phyloP scores from a whole-genome alignment of 225 moss, liverwort and hornwort species.

The Neckera pumila region DNA sequence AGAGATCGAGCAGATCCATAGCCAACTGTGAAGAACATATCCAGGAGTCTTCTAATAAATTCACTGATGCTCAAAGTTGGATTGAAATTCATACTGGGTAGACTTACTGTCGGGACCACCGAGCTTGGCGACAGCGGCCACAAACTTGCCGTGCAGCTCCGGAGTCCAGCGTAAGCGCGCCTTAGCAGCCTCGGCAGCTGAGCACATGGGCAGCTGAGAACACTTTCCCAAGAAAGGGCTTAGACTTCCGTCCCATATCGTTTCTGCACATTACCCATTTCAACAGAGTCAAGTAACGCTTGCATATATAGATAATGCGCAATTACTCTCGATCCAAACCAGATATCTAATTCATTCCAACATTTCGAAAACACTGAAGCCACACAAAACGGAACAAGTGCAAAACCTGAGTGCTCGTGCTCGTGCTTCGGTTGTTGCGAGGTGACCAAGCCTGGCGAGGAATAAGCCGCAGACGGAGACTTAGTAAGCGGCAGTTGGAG shows the following conservation, averaged over 20 bases:
- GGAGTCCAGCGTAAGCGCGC: constrained; percentile 75
- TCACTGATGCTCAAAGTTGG: background rate
- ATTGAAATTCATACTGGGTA: background rate
- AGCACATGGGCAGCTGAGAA: background rate
- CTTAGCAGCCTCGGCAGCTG: constrained; percentile 8
- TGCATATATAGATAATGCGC: background rate
- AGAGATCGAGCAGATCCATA: background rate
- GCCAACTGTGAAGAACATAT: background rate
- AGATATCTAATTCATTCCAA: too few relatives aligned
- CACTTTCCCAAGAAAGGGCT: background rate
- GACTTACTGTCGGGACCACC: constrained; percentile 82
- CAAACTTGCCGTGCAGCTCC: constrained; percentile 70
- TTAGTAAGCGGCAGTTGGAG: background rate
- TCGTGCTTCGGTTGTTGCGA: background rate
- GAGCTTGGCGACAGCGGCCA: constrained; percentile 55
- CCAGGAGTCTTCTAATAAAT: background rate
- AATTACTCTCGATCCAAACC: too few relatives aligned
- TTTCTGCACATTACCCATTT: background rate
- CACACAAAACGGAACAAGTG: background rate
- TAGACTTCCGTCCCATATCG: background rate
- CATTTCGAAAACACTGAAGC: background rate
- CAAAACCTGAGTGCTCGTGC: constrained; percentile 13
- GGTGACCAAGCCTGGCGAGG: background rate
- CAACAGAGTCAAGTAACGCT: background rate
- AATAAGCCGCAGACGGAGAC: background rate